These are phyloP conservation scores for Hyaloperonospora brassicae DNA, from an alignment of 352 stramenopile genomes.

Conservation along the genomic window DNA sequence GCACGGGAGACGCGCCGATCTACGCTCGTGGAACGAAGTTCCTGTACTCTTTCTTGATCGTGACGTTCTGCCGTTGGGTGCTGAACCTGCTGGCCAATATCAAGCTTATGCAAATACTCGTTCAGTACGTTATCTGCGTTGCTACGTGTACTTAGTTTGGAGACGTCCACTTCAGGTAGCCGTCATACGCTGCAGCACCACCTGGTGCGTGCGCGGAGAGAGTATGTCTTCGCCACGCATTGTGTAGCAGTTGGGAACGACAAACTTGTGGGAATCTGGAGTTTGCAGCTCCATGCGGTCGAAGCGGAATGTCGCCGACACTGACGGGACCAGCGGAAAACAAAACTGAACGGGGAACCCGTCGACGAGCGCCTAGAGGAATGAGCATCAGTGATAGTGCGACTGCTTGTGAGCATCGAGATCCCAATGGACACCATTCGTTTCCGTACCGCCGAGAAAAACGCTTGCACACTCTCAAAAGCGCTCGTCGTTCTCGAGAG, in stretches of 20 bases:
- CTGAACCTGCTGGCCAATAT: too few relatives aligned
- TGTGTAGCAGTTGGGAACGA: constrained; percentile 29
- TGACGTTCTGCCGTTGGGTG: too few relatives aligned
- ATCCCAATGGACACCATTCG: not conserved
- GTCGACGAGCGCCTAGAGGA: constrained; percentile 29
- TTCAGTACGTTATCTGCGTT: not conserved
- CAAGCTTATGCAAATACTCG: too few relatives aligned
- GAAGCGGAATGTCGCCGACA: constrained; percentile 57
- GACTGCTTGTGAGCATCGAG: constrained; percentile 6
- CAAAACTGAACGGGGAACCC: constrained; percentile 70
- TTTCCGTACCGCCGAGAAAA: constrained; percentile 44
- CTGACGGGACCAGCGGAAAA: constrained; percentile 53
- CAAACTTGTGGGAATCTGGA: constrained; percentile 27
- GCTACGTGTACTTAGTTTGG: not conserved
- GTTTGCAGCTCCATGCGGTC: constrained; percentile 35
- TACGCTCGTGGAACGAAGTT: too few relatives aligned
- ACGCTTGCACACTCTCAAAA: constrained; percentile 54
- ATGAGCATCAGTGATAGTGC: constrained; percentile 1
- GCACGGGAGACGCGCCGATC: too few relatives aligned
- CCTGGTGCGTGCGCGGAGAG: constrained; percentile 47
- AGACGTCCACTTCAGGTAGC: constrained; percentile 21
- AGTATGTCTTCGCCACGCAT: constrained; percentile 36
- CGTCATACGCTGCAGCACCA: constrained; percentile 50
- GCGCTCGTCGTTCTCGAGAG: constrained; percentile 56
- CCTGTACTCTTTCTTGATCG: too few relatives aligned